A percentile compares a stretch with the other conserved stretches of the same genome.
Evolutionary conservation across 495 filamentous ascomycete species (phyloP).

Genomic region (Xylaria castorea): DNA sequence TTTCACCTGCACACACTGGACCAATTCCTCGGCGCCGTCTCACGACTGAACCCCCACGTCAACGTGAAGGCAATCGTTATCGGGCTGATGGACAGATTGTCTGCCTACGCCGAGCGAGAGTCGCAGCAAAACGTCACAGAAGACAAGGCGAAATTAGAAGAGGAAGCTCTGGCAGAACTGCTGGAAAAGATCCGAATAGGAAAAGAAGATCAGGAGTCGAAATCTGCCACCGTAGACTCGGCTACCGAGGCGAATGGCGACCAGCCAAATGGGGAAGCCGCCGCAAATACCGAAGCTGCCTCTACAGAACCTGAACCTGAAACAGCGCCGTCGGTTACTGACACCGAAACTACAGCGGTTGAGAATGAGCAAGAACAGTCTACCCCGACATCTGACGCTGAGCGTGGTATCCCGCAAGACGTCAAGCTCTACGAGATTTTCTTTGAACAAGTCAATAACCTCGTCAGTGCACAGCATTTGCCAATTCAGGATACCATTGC

Average conservation of each 20-base stretch:
- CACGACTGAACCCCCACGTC: conserved; percentile 90
- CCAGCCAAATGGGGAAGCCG: conserved; percentile 36
- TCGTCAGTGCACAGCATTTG: conserved; percentile 88
- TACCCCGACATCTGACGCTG: conserved; percentile 57
- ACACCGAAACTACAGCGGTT: conserved; percentile 49
- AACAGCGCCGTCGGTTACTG: conserved; percentile 48
- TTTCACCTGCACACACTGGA: conserved; percentile 97
- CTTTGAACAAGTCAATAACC: conserved; percentile 91
- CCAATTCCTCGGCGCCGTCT: conserved; percentile 88
- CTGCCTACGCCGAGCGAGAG: conserved; percentile 88
- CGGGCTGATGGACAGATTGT: conserved; percentile 94
- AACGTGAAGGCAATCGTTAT: conserved; percentile 98
- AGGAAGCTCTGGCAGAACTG: conserved; percentile 78
- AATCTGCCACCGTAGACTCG: conserved; percentile 29
- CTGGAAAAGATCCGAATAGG: conserved; percentile 77
- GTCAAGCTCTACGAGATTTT: conserved; percentile 97
- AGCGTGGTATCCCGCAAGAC: conserved; percentile 76
- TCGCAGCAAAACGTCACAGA: conserved; percentile 74
- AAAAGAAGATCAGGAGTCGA: conserved; percentile 58
- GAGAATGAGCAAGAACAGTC: conserved; percentile 45
- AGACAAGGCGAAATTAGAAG: conserved; percentile 75
- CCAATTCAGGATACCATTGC: conserved; percentile 95
- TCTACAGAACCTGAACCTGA: conserved; percentile 43
- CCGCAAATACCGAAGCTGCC: conserved; percentile 44
- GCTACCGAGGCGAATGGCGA: conserved; percentile 42